These are phyloP conservation scores for Phymatotrichopsis omnivora DNA, from an alignment of 2,329 filamentous ascomycete species.

Conservation along the genomic window DNA sequence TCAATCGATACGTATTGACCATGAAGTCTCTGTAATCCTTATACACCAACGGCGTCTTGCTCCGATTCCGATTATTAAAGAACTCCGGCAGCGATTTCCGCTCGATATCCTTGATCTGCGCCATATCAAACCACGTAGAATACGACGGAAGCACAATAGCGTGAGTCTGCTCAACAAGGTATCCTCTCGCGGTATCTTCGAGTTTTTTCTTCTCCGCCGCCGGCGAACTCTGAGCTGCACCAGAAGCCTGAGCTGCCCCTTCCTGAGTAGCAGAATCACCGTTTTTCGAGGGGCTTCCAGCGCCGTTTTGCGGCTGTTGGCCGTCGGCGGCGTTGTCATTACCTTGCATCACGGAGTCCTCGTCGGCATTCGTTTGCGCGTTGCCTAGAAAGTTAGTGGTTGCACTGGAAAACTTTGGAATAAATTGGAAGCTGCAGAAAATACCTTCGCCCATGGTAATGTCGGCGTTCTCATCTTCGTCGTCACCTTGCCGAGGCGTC, in stretches of 20 bases:
- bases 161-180: conserved; percentile 87
- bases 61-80: conserved; percentile 96
- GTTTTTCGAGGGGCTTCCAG: conserved; percentile 23
- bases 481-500: conserved; percentile 19
- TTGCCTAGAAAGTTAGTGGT: conserved; percentile 10
- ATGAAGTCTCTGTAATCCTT: conserved; percentile 99
- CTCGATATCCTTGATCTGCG: conserved; percentile 78
- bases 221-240: conserved; percentile 42
- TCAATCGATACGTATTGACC: conserved; percentile 97
- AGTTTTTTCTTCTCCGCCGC: conserved; percentile 59
- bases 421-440: conserved; percentile 16
- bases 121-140: conserved; percentile 99
- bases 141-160: conserved; percentile 96
- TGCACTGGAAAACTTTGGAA: conserved; percentile 13
- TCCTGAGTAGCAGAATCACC: conserved; percentile 35
- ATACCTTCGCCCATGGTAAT: conserved; percentile 11
- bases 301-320: conserved; percentile 12
- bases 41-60: conserved; percentile 94
- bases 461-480: conserved; percentile 22
- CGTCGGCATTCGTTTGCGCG: conserved; percentile 27
- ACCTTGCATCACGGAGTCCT: conserved; percentile 29
- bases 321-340: conserved; percentile 24
- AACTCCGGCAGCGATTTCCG: conserved; percentile 93
- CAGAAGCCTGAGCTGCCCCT: conserved; percentile 38
- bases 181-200: conserved; percentile 79